Evolutionary conservation across 495 filamentous ascomycete species (phyloP), one percentile per base, ranked within the genome.

Genomic region (Aspergillus bertholletiae): DNA sequence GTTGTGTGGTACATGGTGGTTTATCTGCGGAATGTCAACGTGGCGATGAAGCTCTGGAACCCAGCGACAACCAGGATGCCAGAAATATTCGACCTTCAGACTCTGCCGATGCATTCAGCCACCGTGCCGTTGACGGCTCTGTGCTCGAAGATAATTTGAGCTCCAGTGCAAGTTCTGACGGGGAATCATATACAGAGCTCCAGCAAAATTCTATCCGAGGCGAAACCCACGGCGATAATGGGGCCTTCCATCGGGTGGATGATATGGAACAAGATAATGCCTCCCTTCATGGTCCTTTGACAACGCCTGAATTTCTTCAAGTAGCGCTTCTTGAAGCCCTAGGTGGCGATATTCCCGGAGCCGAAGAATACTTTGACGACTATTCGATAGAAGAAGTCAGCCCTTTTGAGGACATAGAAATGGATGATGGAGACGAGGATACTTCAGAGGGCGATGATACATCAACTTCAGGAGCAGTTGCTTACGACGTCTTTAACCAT

Each of bases 321-420:
- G 54, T 58, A 41, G 61, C 55, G n/a, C 48, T 64, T 11, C 44
- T 59, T 5, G 61, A 64, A 51, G 57, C 57, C n/a, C 51, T 62
- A 9, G 61, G 62, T 35, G 57, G 57, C 30, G 60, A 62, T 46
- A 40, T 49, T 20, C 50, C 53, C 17, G 57, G 56, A 32, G 44
- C 56, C n/a, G 56, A 64, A 30, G 59, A 61, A 21, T 55, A 55
- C 3, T 55, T 64, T 32, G 62, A 66, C 23, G 58, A 59, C 3
- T 53, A 57, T 34, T 59, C 55, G 15, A 53, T 64, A 15, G 57
- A 56, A 37, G 59, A 60, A 9, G 68, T 71, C 24, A 55, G 62
- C 22, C 49, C 49, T 28, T 17, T 34, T 9, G 47, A 51, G 6
- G 54, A 60, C 24, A 20, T 54, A 23, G 51, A 57, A 2, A 56